These are phyloP conservation scores for Rhytidhysteron rufulum DNA, from an alignment of 2,329 filamentous ascomycete species.

Conservation along the genomic window DNA sequence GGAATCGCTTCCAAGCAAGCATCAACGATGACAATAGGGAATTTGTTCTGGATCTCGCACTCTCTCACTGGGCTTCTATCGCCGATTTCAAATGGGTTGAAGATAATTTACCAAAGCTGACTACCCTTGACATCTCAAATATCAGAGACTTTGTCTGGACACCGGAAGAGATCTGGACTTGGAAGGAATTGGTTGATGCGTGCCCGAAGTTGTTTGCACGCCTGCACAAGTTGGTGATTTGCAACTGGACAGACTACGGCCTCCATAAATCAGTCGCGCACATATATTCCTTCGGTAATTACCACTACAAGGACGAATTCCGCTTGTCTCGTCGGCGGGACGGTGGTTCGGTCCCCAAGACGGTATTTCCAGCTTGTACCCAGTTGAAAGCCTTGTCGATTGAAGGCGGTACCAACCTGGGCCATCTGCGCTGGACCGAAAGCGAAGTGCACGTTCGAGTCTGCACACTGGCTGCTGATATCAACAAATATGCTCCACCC, in stretches of 20 bases:
- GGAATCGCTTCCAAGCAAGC: constrained; percentile 27
- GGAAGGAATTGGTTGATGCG: constrained; percentile 28
- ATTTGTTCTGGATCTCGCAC: constrained; percentile 31
- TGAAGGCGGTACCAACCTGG: constrained; percentile 7
- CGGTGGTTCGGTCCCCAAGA: constrained; percentile 29
- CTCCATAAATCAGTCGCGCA: constrained; percentile 34
- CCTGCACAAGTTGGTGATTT: constrained; percentile 30
- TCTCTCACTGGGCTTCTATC: constrained; percentile 34
- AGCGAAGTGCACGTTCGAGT: constrained; percentile 36
- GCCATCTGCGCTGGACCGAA: constrained; percentile 27
- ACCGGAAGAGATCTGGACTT: constrained; percentile 34
- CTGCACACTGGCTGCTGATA: constrained; percentile 31
- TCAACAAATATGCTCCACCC: constrained; percentile 25
- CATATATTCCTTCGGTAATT: constrained; percentile 34
- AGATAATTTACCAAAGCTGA: constrained; percentile 31
- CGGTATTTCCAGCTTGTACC: constrained; percentile 28
- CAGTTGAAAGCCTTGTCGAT: constrained; percentile 30
- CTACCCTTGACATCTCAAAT: constrained; percentile 28
- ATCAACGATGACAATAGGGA: constrained; percentile 28
- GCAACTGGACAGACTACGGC: constrained; percentile 35
- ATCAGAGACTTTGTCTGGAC: constrained; percentile 38
- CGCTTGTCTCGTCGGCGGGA: constrained; percentile 30
- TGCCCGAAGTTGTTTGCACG: constrained; percentile 28
- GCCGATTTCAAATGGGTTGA: constrained; percentile 35
- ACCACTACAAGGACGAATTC: constrained; percentile 32